These are phyloP conservation scores for Cryptococcus deneoformans DNA, from an alignment of 1,284 basidiomycete genomes.

Conservation along the genomic window DNA sequence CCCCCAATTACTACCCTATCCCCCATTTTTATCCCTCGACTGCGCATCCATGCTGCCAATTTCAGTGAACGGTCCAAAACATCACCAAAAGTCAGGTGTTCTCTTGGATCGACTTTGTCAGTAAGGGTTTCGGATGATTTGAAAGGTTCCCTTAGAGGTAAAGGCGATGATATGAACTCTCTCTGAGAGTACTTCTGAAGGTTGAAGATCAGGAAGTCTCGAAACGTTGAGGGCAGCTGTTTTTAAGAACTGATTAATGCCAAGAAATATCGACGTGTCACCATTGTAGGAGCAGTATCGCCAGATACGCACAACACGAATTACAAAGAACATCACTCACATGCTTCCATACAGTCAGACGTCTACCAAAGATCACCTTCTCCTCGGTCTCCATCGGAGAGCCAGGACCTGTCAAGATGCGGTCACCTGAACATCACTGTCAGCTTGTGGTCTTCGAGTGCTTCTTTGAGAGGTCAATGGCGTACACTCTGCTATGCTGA, in stretches of 20 bases:
- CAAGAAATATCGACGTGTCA: too few species aligned
- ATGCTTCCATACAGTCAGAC: constrained; percentile 36
- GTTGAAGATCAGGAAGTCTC: constrained; percentile 25
- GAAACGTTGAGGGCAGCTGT: constrained; percentile 37
- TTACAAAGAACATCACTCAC: constrained; percentile 14
- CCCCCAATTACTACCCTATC: constrained; percentile 40
- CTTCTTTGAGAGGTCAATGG: background rate
- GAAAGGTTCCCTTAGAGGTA: background rate
- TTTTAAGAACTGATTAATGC: too few species aligned
- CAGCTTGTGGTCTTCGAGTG: background rate
- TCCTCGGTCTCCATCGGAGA: constrained; percentile 39
- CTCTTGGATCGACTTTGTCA: constrained; percentile 6
- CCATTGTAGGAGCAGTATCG: background rate
- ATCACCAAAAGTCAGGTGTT: constrained; percentile 28
- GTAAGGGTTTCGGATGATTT: background rate
- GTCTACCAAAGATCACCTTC: constrained; percentile 23
- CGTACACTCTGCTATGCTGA: constrained; percentile 19
- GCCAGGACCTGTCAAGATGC: constrained; percentile 33
- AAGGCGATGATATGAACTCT: background rate
- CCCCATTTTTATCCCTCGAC: constrained; percentile 22
- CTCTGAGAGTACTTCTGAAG: constrained; percentile 22
- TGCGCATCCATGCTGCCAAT: constrained; percentile 32
- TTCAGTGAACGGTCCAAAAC: constrained; percentile 18
- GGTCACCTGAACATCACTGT: constrained; percentile 25
- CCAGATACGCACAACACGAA: too few species aligned